These are phyloP conservation scores for Escallonia rubra DNA, from an alignment of 129 eudicot species.

Conservation along the genomic window DNA sequence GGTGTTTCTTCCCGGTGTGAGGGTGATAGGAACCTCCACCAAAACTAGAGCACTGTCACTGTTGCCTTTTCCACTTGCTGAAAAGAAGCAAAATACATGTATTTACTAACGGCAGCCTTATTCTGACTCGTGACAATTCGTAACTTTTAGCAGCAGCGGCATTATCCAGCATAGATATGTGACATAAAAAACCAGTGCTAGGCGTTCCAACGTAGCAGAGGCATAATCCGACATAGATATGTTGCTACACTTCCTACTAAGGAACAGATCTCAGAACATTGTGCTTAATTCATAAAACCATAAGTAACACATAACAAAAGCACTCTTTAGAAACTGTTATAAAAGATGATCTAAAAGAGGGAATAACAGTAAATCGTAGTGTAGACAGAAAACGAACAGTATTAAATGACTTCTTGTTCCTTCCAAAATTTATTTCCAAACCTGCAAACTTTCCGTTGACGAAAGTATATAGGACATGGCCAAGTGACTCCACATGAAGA, in stretches of 20 bases:
- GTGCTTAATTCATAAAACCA: no score
- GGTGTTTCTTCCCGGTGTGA: conserved; percentile 50
- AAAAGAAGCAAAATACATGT: neutral
- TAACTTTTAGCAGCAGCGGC: no score
- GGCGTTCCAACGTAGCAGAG: no score
- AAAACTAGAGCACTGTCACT: conserved; percentile 27
- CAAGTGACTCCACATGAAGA: conserved; percentile 77
- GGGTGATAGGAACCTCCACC: conserved; percentile 49
- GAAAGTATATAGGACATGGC: conserved; percentile 78
- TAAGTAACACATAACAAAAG: no score
- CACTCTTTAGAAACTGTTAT: no score
- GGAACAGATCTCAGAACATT: no score
- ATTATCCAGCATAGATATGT: no score
- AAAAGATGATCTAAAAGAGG: neutral
- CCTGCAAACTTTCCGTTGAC: conserved; percentile 80
- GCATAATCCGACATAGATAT: no score
- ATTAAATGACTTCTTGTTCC: neutral
- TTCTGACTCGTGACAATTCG: no score
- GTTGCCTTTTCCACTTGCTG: conserved; percentile 60
- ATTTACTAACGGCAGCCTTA: no score
- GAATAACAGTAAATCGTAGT: neutral
- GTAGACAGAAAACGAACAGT: conserved; percentile 1
- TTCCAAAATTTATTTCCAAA: conserved; percentile 12
- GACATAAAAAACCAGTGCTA: no score
- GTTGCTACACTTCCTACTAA: no score